Conservation (phyloP, 768 basidiomycete genomes). For the Glaciozyma martinii region DNA sequence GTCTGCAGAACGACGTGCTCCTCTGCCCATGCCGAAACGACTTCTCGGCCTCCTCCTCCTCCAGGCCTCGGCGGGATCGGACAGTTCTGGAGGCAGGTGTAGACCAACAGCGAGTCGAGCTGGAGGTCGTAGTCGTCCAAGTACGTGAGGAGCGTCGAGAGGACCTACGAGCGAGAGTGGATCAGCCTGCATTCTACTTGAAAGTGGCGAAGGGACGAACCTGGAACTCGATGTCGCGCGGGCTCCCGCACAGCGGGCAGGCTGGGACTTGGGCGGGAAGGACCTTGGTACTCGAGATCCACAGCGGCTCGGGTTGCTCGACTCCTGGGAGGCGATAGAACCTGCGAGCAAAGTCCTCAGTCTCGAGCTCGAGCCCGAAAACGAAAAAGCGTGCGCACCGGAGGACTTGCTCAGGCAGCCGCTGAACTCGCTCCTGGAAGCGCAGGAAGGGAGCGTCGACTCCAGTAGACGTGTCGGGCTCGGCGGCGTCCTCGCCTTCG, state of each 20-base stretch:
- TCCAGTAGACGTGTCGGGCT: conserved; percentile 26
- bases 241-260: conserved; percentile 20
- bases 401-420: conserved; percentile 32
- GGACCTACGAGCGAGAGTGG: conserved; percentile 13
- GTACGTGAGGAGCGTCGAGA: conserved; percentile 29
- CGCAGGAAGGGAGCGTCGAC: conserved; percentile 31
- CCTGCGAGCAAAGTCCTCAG: not conserved
- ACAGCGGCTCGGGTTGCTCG: conserved; percentile 20
- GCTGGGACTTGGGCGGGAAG: conserved; percentile 3
- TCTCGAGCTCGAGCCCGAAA: not conserved
- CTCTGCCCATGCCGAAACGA: conserved; percentile 22
- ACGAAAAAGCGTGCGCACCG: conserved; percentile 12
- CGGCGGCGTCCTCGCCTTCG: conserved; percentile 21
- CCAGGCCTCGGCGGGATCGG: conserved; percentile 7
- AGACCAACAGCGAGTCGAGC: conserved; percentile 31
- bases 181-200: accelerated
- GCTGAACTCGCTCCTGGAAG: conserved; percentile 31
- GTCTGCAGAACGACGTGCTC: conserved; percentile 28
- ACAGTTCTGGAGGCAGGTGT: conserved; percentile 28
- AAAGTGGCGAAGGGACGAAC: conserved; percentile 6
- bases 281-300: conserved; percentile 12
- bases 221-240: conserved; percentile 32
- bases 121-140: conserved; percentile 25
- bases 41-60: not conserved
- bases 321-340: conserved; percentile 29